Evolutionary conservation across 805 yeast species (phyloP).

Genomic region (Zygoascus biomembranicola): DNA sequence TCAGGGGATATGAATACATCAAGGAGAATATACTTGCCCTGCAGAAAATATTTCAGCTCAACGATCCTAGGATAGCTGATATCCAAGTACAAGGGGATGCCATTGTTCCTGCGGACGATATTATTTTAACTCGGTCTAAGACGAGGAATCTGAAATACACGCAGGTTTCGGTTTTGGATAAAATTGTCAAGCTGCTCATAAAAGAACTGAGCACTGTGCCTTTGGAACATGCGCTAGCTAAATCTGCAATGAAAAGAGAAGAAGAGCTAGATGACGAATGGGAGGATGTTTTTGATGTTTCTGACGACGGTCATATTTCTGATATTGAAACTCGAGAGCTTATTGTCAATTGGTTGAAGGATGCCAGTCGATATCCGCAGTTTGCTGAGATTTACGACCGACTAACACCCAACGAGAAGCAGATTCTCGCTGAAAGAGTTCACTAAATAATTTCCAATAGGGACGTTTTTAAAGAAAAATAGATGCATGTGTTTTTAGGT

Average conservation of each 20-base stretch:
- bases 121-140: conserved; percentile 83
- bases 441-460: background rate
- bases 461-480: background rate
- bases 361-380: conserved; percentile 9
- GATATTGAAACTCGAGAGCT: conserved; percentile 19
- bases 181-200: conserved; percentile 63
- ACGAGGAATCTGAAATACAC: conserved; percentile 51
- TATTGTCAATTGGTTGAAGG: conserved; percentile 23
- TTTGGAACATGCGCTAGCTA: conserved; percentile 38
- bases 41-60: conserved; percentile 52
- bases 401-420: background rate
- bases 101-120: conserved; percentile 46
- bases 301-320: conserved; percentile 35
- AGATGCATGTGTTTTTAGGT: too few relatives aligned
- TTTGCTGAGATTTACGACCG: background rate
- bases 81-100: conserved; percentile 72
- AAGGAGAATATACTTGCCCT: conserved; percentile 61
- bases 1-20: conserved; percentile 71
- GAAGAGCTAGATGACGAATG: conserved; percentile 39
- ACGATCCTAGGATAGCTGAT: conserved; percentile 42
- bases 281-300: conserved; percentile 66
- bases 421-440: background rate
- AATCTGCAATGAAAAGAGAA: conserved; percentile 9
- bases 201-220: conserved; percentile 62
- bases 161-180: conserved; percentile 57